Conservation (phyloP, 805 yeast species). For the Nadsonia fulvescens region DNA sequence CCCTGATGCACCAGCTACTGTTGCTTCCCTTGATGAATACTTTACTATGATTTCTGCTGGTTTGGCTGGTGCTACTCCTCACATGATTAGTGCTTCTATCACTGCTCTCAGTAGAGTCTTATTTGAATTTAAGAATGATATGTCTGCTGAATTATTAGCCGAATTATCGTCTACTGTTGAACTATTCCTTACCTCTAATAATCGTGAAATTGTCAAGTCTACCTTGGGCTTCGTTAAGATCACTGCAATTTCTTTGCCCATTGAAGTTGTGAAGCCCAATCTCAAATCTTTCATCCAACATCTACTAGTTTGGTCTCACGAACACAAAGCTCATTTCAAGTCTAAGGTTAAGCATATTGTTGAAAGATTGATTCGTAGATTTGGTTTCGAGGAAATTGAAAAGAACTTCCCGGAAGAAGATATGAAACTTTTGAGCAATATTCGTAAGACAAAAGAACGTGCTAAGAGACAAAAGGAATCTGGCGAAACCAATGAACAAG, state of each 20-base stretch:
- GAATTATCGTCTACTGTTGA: conserved; percentile 80
- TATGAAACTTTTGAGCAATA: conserved; percentile 61
- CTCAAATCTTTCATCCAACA: conserved; percentile 49
- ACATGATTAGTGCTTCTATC: conserved; percentile 92
- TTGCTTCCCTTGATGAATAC: conserved; percentile 60
- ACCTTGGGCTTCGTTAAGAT: conserved; percentile 62
- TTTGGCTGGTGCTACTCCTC: conserved; percentile 80
- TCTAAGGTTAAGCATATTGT: conserved; percentile 82
- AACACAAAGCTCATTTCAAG: conserved; percentile 89
- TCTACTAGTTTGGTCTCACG: conserved; percentile 84
- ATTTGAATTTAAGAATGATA: conserved; percentile 60
- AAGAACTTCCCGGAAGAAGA: conserved; percentile 81
- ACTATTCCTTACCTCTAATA: conserved; percentile 74
- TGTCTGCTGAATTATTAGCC: conserved; percentile 39
- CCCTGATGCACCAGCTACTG: conserved; percentile 37
- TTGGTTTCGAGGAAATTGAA: conserved; percentile 77
- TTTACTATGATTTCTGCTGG: conserved; percentile 94
- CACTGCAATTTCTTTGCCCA: conserved; percentile 71
- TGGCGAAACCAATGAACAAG: conserved; percentile 22
- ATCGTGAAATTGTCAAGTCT: conserved; percentile 84
- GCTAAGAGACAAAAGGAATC: conserved; percentile 49
- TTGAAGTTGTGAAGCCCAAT: conserved; percentile 47
- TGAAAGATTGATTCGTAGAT: conserved; percentile 78
- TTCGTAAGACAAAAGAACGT: conserved; percentile 71
- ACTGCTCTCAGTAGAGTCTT: conserved; percentile 77